phyloP scores from a whole-genome alignment of 176 grass and related monocot species.

The Miscanthus lutarioriparius region DNA sequence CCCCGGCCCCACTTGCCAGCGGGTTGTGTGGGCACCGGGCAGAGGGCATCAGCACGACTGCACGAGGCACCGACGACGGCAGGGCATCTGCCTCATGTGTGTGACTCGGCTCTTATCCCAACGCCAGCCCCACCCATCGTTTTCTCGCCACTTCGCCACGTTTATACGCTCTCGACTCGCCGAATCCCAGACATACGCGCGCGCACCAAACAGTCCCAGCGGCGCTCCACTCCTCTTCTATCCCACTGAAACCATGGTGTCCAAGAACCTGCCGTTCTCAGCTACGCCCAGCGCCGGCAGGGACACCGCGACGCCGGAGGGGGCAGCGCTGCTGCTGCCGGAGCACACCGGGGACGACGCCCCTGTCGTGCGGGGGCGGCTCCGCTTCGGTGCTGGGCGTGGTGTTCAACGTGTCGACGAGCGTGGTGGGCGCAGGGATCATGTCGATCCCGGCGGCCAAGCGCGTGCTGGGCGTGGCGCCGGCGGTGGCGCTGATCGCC shows the following conservation, averaged over 20 bases:
- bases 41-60: not conserved
- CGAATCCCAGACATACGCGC: conserved; percentile 5
- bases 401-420: conserved; percentile 88
- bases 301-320: not conserved
- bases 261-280: not conserved
- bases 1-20: not conserved
- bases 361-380: not conserved
- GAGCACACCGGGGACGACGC: not conserved
- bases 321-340: not conserved
- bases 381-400: conserved; percentile 55
- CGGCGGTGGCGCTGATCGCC: conserved; percentile 50
- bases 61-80: too few relatives aligned
- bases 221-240: not conserved
- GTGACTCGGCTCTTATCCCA: conserved; percentile 56
- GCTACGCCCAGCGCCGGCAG: not conserved
- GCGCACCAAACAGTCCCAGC: not conserved
- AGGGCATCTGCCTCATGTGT: not conserved
- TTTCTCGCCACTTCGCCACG: conserved; percentile 9
- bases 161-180: conserved; percentile 29
- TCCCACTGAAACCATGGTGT: conserved; percentile 16
- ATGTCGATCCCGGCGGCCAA: conserved; percentile 89
- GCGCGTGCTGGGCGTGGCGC: conserved; percentile 74
- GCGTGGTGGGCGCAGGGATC: conserved; percentile 84
- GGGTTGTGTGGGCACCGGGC: not conserved
- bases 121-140: not conserved